These are phyloP conservation scores for Plenodomus lindquistii DNA, from an alignment of 2,329 filamentous ascomycete genomes.

Conservation along the genomic window DNA sequence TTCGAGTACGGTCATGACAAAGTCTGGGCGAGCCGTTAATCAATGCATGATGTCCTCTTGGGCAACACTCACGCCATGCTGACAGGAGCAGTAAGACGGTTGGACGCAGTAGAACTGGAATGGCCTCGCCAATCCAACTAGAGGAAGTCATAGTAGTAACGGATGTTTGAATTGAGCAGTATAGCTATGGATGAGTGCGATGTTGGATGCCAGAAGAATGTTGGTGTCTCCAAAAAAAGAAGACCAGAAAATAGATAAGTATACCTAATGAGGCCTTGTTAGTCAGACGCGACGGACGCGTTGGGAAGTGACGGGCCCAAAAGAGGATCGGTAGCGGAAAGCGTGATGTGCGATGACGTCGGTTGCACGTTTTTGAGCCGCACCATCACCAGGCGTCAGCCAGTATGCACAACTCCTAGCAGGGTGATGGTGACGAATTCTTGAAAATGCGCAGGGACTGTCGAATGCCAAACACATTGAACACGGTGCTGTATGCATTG, in stretches of 20 bases:
- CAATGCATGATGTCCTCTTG: not conserved
- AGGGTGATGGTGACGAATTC: too few relatives aligned
- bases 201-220: not conserved
- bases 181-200: not conserved
- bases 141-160: constrained; percentile 17
- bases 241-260: not conserved
- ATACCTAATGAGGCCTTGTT: not conserved
- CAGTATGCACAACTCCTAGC: too few relatives aligned
- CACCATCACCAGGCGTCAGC: too few relatives aligned
- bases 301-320: not conserved
- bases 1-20: constrained; percentile 40
- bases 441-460: too few relatives aligned
- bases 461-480: too few relatives aligned
- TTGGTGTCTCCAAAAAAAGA: not conserved
- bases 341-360: not conserved
- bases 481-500: too few relatives aligned
- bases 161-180: too few relatives aligned
- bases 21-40: constrained; percentile 24
- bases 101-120: constrained; percentile 35
- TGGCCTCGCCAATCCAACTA: constrained; percentile 20
- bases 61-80: constrained; percentile 31
- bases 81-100: constrained; percentile 28
- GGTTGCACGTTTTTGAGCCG: not conserved
- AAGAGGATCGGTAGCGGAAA: not conserved
- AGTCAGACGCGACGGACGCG: not conserved